A percentile compares a stretch with the other conserved stretches of the same genome.
phyloP scores from a whole-genome alignment of 495 filamentous ascomycete genomes.

The Massariosphaeria phaeospora region DNA sequence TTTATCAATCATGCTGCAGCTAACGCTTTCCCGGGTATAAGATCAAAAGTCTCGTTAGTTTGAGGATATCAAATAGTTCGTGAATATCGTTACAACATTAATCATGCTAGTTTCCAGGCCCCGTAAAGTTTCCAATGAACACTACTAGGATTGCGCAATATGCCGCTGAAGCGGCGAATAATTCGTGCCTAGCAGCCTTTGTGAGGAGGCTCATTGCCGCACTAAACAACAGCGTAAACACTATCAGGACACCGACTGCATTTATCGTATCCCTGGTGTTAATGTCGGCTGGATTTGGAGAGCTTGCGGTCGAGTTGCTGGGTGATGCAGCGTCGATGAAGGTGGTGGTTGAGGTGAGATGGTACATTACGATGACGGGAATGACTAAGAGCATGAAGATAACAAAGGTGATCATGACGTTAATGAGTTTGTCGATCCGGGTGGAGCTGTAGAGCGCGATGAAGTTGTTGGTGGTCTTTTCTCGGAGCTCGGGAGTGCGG shows the following conservation, averaged over 20 bases:
- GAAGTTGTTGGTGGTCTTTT: constrained; percentile 36
- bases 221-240: constrained; percentile 38
- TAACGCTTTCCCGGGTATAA: too few species aligned
- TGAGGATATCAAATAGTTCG: not conserved
- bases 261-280: constrained; percentile 17
- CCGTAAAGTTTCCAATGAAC: constrained; percentile 36
- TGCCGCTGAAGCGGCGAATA: constrained; percentile 46
- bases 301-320: not conserved
- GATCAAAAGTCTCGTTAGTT: too few species aligned
- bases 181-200: constrained; percentile 43
- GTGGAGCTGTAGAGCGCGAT: constrained; percentile 40
- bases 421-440: constrained; percentile 39
- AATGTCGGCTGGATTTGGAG: not conserved
- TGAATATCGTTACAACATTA: constrained; percentile 3
- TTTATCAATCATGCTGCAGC: too few species aligned
- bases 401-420: constrained; percentile 33
- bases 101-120: constrained; percentile 12
- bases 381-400: constrained; percentile 43
- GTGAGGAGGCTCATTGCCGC: constrained; percentile 40
- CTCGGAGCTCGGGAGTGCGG: constrained; percentile 36
- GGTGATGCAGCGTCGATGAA: not conserved
- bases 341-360: constrained; percentile 21
- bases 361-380: constrained; percentile 43
- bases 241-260: constrained; percentile 27
- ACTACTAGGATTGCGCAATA: constrained; percentile 39